phyloP scores from a whole-genome alignment of 2,329 filamentous ascomycete species.

The Diaporthe ilicicola region DNA sequence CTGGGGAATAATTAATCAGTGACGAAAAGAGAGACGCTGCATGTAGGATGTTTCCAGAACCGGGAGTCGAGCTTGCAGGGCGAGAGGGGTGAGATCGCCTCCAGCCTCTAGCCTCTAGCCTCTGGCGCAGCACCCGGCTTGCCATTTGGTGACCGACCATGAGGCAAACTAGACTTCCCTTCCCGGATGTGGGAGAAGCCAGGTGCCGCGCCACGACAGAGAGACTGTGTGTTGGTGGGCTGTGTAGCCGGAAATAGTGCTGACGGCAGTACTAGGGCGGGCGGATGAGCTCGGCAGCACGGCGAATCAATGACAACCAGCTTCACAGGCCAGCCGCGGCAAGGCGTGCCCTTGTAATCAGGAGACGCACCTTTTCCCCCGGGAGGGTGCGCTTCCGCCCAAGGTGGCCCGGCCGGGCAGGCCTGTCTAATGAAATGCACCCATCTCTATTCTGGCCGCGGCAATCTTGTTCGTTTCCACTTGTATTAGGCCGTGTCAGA shows the following conservation, averaged over 20 bases:
- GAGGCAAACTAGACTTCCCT: not conserved
- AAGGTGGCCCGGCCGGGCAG: not conserved
- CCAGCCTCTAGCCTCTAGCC: not conserved
- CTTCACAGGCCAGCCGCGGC: not conserved
- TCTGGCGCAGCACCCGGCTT: not conserved
- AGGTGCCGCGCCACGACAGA: slow-evolving; percentile 14
- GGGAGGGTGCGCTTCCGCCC: slow-evolving; percentile 7
- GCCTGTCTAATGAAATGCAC: not conserved
- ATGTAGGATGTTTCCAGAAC: not conserved
- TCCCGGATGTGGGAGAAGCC: slow-evolving; percentile 16
- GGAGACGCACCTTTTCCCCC: not conserved
- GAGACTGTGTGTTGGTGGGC: not conserved
- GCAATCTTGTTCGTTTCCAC: not conserved
- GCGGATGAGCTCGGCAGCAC: slow-evolving; percentile 1
- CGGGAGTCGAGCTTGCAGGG: not conserved
- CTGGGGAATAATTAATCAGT: not conserved
- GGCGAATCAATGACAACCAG: not conserved
- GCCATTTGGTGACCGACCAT: not conserved
- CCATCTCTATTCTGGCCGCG: not conserved
- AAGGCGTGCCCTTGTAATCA: not conserved
- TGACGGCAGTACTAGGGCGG: not conserved
- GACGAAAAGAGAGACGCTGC: not conserved
- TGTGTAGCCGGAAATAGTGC: slow-evolving; percentile 24
- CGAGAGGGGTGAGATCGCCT: not conserved
- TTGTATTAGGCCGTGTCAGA: not conserved